Evolutionary conservation across 1,139 yeast genomes (phyloP).

Genomic region (Taphrina deformans): DNA sequence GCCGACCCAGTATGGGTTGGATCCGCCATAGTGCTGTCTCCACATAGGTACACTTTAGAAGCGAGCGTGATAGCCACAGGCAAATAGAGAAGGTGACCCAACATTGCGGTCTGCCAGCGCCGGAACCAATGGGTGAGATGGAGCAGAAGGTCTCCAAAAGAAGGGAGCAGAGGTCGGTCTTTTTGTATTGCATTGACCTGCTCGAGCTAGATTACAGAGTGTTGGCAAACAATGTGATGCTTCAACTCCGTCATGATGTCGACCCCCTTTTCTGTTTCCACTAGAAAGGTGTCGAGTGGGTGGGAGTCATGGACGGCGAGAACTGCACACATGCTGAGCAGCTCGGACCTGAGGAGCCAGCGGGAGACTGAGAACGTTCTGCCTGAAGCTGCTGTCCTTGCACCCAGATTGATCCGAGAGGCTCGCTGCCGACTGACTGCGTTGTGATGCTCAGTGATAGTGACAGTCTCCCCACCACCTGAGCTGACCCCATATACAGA

Average conservation of each 20-base stretch:
- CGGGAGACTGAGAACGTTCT: too few relatives aligned
- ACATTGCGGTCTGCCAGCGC: background rate
- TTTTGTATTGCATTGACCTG: background rate
- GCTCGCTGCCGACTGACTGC: too few relatives aligned
- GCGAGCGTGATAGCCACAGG: background rate
- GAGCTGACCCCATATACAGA: too few relatives aligned
- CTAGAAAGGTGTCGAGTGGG: background rate
- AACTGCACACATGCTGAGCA: background rate
- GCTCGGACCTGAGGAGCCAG: background rate
- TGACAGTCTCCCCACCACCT: too few relatives aligned
- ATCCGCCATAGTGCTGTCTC: conserved; percentile 5
- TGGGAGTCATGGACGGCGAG: background rate
- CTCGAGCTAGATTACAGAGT: background rate
- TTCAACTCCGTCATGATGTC: background rate
- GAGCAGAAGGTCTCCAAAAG: background rate
- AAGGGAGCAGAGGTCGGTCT: background rate
- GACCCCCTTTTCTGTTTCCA: background rate
- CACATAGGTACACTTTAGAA: background rate
- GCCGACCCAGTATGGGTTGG: background rate
- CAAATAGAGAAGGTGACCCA: background rate
- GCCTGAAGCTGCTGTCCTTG: too few relatives aligned
- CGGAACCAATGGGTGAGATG: background rate
- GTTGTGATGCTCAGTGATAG: too few relatives aligned
- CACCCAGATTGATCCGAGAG: too few relatives aligned
- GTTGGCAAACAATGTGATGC: background rate